Conservation (phyloP, 2,329 filamentous ascomycete species). For the Fusarium mundagurra region DNA sequence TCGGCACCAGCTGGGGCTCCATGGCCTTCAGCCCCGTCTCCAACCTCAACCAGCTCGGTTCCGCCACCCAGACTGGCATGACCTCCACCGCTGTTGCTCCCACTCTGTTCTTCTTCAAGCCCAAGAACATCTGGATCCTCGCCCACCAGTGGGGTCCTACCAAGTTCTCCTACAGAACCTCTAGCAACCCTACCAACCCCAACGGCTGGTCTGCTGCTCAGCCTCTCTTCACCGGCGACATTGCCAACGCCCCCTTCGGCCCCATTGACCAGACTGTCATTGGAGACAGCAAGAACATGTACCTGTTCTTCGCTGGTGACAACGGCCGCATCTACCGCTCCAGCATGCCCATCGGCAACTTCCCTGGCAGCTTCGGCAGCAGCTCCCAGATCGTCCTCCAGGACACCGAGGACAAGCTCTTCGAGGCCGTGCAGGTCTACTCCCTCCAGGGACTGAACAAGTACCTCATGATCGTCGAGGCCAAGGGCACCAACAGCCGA, state of each 20-base stretch:
- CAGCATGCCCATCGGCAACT: constrained; percentile 69
- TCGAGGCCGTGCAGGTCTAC: constrained; percentile 75
- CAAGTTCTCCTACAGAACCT: constrained; percentile 69
- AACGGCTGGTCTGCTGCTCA: constrained; percentile 58
- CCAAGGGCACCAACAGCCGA: constrained; percentile 62
- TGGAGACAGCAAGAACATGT: constrained; percentile 69
- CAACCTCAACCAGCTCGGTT: constrained; percentile 2
- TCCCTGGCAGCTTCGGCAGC: constrained; percentile 66
- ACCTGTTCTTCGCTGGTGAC: constrained; percentile 74
- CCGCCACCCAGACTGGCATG: constrained; percentile 1
- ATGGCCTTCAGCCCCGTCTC: constrained; percentile 13
- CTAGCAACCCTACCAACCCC: constrained; percentile 64
- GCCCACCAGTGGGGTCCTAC: constrained; percentile 72
- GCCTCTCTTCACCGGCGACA: constrained; percentile 4
- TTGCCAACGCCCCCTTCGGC: constrained; percentile 43
- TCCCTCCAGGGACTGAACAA: constrained; percentile 62
- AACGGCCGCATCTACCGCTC: constrained; percentile 73
- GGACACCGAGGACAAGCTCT: constrained; percentile 66
- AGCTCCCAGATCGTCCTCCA: constrained; percentile 24
- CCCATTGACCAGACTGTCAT: constrained; percentile 72
- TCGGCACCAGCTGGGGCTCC: constrained; percentile 56
- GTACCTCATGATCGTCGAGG: constrained; percentile 76
- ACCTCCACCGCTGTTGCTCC: constrained; percentile 51
- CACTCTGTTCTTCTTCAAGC: constrained; percentile 70
- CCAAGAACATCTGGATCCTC: constrained; percentile 71